phyloP scores from a whole-genome alignment of 2,329 filamentous ascomycete genomes.

The Lachnellula cervina region DNA sequence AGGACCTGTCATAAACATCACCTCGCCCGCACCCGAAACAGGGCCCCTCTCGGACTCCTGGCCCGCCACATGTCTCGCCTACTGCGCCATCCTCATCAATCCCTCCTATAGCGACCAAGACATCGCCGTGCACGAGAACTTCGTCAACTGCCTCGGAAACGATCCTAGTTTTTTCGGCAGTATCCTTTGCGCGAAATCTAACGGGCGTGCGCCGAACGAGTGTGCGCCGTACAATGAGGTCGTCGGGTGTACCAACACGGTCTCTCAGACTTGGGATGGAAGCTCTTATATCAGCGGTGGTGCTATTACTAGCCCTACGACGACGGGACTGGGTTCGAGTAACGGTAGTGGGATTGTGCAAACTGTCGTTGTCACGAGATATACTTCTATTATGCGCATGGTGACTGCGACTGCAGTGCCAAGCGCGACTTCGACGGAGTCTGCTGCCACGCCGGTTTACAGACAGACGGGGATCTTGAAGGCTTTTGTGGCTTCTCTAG shows the following conservation, averaged over 20 bases:
- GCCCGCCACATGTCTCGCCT: neutral
- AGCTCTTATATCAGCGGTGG: no score
- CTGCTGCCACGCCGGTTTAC: neutral
- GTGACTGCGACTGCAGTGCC: neutral
- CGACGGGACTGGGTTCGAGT: neutral
- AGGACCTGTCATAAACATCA: neutral
- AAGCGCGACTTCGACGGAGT: neutral
- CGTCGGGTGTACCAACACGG: neutral
- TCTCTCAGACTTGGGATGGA: neutral
- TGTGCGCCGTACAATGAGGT: neutral
- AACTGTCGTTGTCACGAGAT: neutral
- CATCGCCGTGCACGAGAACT: neutral
- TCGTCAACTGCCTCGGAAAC: neutral
- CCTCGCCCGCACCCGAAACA: neutral
- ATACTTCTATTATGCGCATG: neutral
- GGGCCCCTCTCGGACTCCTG: neutral
- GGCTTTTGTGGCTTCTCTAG: neutral
- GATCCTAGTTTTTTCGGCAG: neutral
- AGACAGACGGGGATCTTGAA: neutral
- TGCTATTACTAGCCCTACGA: neutral
- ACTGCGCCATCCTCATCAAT: neutral
- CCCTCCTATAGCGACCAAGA: neutral
- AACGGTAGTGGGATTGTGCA: neutral
- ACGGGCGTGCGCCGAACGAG: neutral
- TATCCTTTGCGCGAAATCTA: neutral